phyloP scores from a whole-genome alignment of 805 yeast species.

The Ogataea wickerhamii region DNA sequence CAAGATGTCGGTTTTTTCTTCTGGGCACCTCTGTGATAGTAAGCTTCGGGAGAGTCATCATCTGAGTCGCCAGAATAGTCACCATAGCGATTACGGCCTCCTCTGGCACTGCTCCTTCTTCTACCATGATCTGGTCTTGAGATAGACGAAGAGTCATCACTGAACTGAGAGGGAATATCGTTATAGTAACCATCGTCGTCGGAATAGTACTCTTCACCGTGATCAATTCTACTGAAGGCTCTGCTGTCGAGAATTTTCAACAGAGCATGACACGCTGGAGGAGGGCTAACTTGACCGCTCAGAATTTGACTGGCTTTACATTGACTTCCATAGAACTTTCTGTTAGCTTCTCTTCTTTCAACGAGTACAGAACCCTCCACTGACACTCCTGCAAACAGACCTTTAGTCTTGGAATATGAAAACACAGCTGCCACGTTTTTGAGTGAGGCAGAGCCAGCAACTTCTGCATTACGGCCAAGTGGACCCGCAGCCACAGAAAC shows the following conservation, averaged over 20 bases:
- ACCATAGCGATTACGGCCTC: slow-evolving; percentile 19
- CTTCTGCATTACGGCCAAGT: slow-evolving; percentile 95
- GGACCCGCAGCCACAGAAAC: slow-evolving; percentile 97
- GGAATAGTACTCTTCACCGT: slow-evolving; percentile 46
- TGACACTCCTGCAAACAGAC: slow-evolving; percentile 95
- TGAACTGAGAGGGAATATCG: slow-evolving; percentile 70
- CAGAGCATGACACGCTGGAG: slow-evolving; percentile 84
- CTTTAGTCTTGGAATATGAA: slow-evolving; percentile 92
- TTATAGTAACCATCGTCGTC: slow-evolving; percentile 66
- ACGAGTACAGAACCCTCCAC: slow-evolving; percentile 93
- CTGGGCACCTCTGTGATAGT: slow-evolving; percentile 21
- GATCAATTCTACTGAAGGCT: slow-evolving; percentile 57
- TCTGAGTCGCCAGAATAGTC: slow-evolving; percentile 35
- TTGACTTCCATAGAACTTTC: slow-evolving; percentile 86
- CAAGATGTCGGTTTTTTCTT: slow-evolving; percentile 44
- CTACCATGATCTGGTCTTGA: slow-evolving; percentile 2
- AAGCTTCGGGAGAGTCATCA: slow-evolving; percentile 35
- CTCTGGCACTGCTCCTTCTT: slow-evolving; percentile 10
- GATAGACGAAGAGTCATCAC: slow-evolving; percentile 50
- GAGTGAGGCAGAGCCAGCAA: slow-evolving; percentile 90
- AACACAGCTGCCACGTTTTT: slow-evolving; percentile 87
- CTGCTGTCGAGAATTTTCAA: slow-evolving; percentile 82
- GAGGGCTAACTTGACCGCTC: slow-evolving; percentile 86
- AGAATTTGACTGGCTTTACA: slow-evolving; percentile 87
- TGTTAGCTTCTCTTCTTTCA: slow-evolving; percentile 96